Percentiles rank a stretch among this genome's conserved stretches.
phyloP scores from a whole-genome alignment of 2,329 filamentous ascomycete genomes.

The Cladophialophora chaetospira region DNA sequence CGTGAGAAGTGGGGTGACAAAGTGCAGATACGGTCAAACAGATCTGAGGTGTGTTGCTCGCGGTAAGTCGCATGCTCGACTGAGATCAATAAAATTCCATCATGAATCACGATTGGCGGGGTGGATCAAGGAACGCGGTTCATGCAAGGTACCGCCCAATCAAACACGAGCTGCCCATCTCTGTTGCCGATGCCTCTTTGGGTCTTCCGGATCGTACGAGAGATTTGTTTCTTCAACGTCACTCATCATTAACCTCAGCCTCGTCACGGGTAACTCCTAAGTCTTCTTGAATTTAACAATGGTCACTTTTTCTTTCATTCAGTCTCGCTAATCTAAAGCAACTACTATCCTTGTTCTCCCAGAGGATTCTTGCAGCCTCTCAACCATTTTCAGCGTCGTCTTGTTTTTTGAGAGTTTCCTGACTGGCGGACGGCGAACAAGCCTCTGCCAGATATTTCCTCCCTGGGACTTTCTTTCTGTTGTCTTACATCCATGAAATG shows the following conservation, averaged over 20 bases:
- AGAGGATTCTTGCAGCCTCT: not conserved
- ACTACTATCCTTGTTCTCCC: slow-evolving; percentile 3
- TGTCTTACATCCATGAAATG: slow-evolving; percentile 4
- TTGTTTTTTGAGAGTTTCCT: not conserved
- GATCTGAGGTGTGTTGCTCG: not conserved
- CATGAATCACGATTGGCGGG: slow-evolving; percentile 4
- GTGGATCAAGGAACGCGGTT: slow-evolving; percentile 3
- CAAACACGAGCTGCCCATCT: not conserved
- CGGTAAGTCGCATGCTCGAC: not conserved
- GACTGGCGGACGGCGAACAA: not conserved
- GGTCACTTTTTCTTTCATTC: slow-evolving; percentile 20
- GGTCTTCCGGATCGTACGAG: slow-evolving; percentile 22
- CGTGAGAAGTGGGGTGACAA: not conserved
- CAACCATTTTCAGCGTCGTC: not conserved
- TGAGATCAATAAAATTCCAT: not conserved
- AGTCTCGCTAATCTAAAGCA: slow-evolving; percentile 21
- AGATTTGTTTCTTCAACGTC: not conserved
- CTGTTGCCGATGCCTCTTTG: not conserved
- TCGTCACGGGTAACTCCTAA: not conserved
- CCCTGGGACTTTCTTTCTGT: not conserved
- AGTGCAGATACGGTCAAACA: too few species aligned
- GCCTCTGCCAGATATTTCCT: not conserved
- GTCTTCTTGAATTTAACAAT: slow-evolving; percentile 15
- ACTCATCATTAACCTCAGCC: not conserved
- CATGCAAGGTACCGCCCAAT: slow-evolving; percentile 16